These are phyloP conservation scores for Dacryopinax primogenitus DNA, from an alignment of 768 basidiomycete species.

Conservation along the genomic window DNA sequence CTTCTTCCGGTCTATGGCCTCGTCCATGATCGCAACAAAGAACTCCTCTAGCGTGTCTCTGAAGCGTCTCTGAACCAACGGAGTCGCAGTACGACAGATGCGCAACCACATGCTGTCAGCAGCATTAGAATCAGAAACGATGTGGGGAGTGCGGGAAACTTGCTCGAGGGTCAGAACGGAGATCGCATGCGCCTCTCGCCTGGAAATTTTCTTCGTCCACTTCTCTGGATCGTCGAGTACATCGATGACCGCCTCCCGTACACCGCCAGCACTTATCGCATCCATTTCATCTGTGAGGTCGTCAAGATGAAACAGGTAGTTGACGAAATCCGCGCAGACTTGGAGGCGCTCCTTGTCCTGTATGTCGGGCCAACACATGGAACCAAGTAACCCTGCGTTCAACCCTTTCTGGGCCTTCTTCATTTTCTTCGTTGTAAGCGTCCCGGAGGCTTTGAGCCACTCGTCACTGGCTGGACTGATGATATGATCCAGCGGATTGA, in stretches of 20 bases:
- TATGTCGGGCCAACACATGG: slow-evolving; percentile 54
- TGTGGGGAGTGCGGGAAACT: slow-evolving; percentile 24
- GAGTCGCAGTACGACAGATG: slow-evolving; percentile 46
- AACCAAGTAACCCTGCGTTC: slow-evolving; percentile 12
- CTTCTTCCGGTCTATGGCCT: slow-evolving; percentile 22
- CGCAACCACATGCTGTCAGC: slow-evolving; percentile 52
- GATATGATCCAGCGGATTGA: not conserved
- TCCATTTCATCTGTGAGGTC: slow-evolving; percentile 73
- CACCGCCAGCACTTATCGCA: slow-evolving; percentile 23
- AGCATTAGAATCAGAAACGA: slow-evolving; percentile 13
- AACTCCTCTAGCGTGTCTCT: slow-evolving; percentile 66
- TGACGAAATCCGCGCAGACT: slow-evolving; percentile 63
- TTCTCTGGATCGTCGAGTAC: slow-evolving; percentile 51
- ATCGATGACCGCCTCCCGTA: slow-evolving; percentile 56
- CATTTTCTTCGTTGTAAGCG: not conserved
- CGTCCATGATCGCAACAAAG: slow-evolving; percentile 64
- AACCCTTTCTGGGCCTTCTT: not conserved
- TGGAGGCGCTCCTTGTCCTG: slow-evolving; percentile 43
- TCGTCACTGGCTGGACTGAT: not conserved
- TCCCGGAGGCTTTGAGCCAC: not conserved
- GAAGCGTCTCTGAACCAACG: slow-evolving; percentile 57
- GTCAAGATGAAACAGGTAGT: slow-evolving; percentile 66
- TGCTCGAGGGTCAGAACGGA: slow-evolving; percentile 40
- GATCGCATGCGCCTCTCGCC: slow-evolving; percentile 44
- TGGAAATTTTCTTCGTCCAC: slow-evolving; percentile 40